Evolutionary conservation across 2,329 filamentous ascomycete genomes (phyloP).

Genomic region (Mollisiaceae sp.): DNA sequence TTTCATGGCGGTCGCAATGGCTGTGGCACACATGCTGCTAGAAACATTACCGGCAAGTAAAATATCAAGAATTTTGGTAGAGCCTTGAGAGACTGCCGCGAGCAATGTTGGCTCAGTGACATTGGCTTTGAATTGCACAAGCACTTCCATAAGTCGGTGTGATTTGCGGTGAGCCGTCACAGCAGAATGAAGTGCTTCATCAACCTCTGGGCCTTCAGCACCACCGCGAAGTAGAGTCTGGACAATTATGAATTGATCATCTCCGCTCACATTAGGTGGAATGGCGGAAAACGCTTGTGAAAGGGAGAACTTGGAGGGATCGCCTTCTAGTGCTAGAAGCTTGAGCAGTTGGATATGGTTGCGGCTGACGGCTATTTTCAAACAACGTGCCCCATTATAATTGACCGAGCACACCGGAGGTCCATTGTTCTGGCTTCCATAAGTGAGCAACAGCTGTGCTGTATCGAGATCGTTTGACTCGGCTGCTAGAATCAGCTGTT

Average conservation of each 20-base stretch:
- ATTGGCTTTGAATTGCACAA: conserved; percentile 21
- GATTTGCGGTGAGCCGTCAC: conserved; percentile 14
- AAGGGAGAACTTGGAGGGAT: conserved; percentile 25
- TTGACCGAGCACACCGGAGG: conserved; percentile 34
- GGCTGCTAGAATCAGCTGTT: conserved; percentile 34
- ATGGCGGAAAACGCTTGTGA: conserved; percentile 26
- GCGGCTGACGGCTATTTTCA: conserved; percentile 29
- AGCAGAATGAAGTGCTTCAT: conserved; percentile 20
- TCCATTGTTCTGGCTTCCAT: conserved; percentile 20
- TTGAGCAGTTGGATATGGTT: conserved; percentile 24
- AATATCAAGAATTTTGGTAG: conserved; percentile 17
- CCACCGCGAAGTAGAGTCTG: conserved; percentile 27
- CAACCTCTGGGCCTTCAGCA: conserved; percentile 27
- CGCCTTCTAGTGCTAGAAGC: conserved; percentile 27
- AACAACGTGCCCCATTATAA: conserved; percentile 34
- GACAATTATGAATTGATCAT: conserved; percentile 21
- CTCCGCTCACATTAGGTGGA: conserved; percentile 15
- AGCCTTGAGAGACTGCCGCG: conserved; percentile 21
- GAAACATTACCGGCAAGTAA: conserved; percentile 17
- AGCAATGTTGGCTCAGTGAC: conserved; percentile 23
- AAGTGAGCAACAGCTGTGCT: conserved; percentile 32
- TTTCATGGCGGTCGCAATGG: conserved; percentile 54
- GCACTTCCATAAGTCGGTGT: conserved; percentile 24
- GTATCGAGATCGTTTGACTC: conserved; percentile 32
- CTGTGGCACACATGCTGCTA: conserved; percentile 30